Conservation (phyloP, 148 eudicot species). For the Fagopyrum esculentum region DNA sequence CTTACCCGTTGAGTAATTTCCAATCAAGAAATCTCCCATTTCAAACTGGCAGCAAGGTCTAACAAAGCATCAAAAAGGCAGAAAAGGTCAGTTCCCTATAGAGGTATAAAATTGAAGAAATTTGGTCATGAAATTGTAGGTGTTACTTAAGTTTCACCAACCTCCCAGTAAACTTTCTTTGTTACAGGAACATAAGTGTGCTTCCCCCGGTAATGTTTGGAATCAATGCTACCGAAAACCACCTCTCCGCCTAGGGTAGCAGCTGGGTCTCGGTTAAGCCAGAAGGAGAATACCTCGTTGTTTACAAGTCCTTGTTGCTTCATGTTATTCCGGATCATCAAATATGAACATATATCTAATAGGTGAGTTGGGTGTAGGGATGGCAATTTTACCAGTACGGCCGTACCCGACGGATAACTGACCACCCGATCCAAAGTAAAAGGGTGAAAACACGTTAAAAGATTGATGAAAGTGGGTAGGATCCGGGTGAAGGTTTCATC, state of each 20-base stretch:
- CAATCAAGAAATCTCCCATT: conserved; percentile 74
- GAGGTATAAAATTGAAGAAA: not conserved
- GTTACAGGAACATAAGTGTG: conserved; percentile 78
- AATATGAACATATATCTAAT: conserved; percentile 10
- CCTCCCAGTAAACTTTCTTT: conserved; percentile 87
- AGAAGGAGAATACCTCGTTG: conserved; percentile 66
- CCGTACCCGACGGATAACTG: too few species aligned
- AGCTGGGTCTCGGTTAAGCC: conserved; percentile 61
- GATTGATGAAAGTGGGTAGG: too few species aligned
- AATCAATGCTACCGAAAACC: conserved; percentile 79
- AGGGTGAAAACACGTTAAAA: too few species aligned
- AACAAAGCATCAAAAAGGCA: not conserved
- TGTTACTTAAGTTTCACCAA: conserved; percentile 15
- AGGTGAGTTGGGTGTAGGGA: not conserved
- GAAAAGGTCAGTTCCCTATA: not conserved
- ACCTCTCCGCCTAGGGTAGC: conserved; percentile 65
- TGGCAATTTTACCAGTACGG: too few species aligned
- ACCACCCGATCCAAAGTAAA: too few species aligned
- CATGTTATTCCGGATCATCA: conserved; percentile 63
- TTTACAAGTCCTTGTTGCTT: conserved; percentile 63
- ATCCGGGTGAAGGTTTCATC: too few species aligned
- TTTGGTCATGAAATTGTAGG: not conserved
- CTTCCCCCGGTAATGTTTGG: conserved; percentile 57
- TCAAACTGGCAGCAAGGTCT: conserved; percentile 40
- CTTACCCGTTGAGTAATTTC: conserved; percentile 58